A percentile compares a stretch with the other conserved stretches of the same genome.
Conservation (phyloP, 2,329 filamentous ascomycete genomes). For the Plenodomus biglobosus region DNA sequence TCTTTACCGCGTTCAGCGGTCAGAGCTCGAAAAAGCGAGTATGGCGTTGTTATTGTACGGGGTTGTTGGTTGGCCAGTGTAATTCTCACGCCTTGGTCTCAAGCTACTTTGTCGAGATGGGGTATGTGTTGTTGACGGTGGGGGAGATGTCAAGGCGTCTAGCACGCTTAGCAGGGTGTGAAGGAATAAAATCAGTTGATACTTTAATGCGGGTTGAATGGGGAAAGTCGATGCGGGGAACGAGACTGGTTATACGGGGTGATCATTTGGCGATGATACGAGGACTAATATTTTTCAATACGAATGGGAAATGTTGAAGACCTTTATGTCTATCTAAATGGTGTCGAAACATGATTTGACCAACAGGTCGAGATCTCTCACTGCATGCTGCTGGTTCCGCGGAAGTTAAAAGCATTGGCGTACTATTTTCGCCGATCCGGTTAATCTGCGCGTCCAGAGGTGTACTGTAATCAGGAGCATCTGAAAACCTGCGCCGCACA, state of each 20-base stretch:
- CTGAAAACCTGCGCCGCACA: neutral
- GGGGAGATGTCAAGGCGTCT: conserved; percentile 39
- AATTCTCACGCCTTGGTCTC: no score
- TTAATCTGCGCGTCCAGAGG: neutral
- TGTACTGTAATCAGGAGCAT: neutral
- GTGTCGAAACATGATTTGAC: no score
- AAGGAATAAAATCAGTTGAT: conserved; percentile 43
- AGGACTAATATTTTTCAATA: conserved; percentile 46
- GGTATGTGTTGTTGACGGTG: conserved; percentile 35
- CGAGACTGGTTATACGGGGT: conserved; percentile 44
- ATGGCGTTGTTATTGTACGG: neutral
- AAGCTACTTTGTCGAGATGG: conserved; percentile 47
- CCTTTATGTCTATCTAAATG: conserved; percentile 44
- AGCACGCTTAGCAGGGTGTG: conserved; percentile 10
- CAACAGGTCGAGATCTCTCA: no score
- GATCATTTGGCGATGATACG: conserved; percentile 47
- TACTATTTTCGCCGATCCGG: neutral
- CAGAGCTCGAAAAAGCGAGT: neutral
- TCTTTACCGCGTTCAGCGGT: neutral
- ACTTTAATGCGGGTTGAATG: conserved; percentile 43
- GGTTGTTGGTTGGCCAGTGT: no score
- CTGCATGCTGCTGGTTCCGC: neutral
- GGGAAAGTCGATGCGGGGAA: conserved; percentile 40
- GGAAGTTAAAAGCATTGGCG: no score
- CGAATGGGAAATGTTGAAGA: conserved; percentile 48